Evolutionary conservation across 2,329 filamentous ascomycete genomes (phyloP).

Genomic region (Lasiodiplodia citricola): DNA sequence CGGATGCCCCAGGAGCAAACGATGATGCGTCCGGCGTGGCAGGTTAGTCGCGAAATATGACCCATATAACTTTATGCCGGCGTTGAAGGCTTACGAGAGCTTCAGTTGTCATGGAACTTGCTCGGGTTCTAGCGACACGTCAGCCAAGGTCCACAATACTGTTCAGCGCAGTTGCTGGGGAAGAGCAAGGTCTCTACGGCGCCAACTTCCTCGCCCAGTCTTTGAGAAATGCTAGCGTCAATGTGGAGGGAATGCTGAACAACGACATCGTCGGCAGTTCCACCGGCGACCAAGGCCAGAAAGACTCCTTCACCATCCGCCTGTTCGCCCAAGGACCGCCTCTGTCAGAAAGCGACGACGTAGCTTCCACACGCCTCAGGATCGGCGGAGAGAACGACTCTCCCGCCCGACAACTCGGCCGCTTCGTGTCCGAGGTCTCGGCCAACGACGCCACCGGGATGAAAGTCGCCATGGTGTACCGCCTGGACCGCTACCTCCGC

Average conservation of each 20-base stretch:
- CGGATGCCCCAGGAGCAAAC: conserved; percentile 62
- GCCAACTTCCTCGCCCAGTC: conserved; percentile 58
- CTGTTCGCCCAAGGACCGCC: conserved; percentile 59
- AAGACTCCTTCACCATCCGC: conserved; percentile 59
- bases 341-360: conserved; percentile 48
- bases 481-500: conserved; percentile 61
- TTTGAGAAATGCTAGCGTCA: conserved; percentile 56
- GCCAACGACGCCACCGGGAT: conserved; percentile 59
- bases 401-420: conserved; percentile 60
- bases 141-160: conserved; percentile 59
- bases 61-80: conserved; percentile 14
- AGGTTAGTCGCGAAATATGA: conserved; percentile 32
- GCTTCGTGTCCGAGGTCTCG: conserved; percentile 61
- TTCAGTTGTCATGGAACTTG: conserved; percentile 59
- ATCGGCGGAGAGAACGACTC: conserved; percentile 59
- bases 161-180: conserved; percentile 62
- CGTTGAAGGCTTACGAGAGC: background rate
- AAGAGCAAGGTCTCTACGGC: conserved; percentile 63
- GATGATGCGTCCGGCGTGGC: conserved; percentile 64
- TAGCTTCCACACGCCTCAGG: conserved; percentile 47
- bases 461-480: conserved; percentile 62
- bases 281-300: conserved; percentile 51
- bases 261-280: conserved; percentile 63
- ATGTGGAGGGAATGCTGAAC: conserved; percentile 64
- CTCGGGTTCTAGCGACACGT: conserved; percentile 56